phyloP scores from a whole-genome alignment of 306 rosid genomes.

The Quercus parvula region DNA sequence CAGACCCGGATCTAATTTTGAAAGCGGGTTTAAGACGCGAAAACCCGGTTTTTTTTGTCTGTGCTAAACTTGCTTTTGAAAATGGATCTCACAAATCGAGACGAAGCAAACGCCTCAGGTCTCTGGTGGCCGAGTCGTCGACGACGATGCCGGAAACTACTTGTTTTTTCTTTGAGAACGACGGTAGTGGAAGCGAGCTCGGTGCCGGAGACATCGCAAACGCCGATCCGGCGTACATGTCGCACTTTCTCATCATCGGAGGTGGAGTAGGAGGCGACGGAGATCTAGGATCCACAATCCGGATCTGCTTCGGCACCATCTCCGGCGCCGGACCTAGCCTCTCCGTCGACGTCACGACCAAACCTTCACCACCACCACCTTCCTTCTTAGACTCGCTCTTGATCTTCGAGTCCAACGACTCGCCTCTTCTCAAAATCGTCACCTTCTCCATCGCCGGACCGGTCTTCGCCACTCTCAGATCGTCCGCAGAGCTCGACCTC shows the following conservation, averaged over 20 bases:
- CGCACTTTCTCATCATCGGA: conserved; percentile 15
- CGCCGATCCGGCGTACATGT: conserved; percentile 86
- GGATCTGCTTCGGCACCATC: conserved; percentile 41
- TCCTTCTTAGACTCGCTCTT: conserved; percentile 35
- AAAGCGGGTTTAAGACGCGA: conserved; percentile 2
- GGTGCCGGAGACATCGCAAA: conserved; percentile 78
- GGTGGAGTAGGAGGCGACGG: neutral
- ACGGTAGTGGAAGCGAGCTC: conserved; percentile 80
- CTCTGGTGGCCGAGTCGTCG: conserved; percentile 79
- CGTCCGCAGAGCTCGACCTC: conserved; percentile 52
- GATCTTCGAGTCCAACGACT: conserved; percentile 63
- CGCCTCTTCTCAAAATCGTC: conserved; percentile 67
- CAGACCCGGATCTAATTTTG: neutral
- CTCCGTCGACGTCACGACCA: conserved; percentile 50
- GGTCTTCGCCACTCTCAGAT: conserved; percentile 29
- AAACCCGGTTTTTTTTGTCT: neutral
- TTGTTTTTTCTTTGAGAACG: conserved; percentile 61
- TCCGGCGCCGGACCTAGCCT: conserved; percentile 58
- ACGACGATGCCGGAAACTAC: conserved; percentile 26
- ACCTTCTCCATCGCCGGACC: conserved; percentile 57
- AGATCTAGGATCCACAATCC: conserved; percentile 29
- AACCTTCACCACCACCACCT: conserved; percentile 28
- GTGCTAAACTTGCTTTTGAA: neutral
- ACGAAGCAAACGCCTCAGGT: conserved; percentile 81
- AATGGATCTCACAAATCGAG: conserved; percentile 29